These are phyloP conservation scores for Pyricularia grisea DNA, from an alignment of 2,329 filamentous ascomycete genomes.

Conservation along the genomic window DNA sequence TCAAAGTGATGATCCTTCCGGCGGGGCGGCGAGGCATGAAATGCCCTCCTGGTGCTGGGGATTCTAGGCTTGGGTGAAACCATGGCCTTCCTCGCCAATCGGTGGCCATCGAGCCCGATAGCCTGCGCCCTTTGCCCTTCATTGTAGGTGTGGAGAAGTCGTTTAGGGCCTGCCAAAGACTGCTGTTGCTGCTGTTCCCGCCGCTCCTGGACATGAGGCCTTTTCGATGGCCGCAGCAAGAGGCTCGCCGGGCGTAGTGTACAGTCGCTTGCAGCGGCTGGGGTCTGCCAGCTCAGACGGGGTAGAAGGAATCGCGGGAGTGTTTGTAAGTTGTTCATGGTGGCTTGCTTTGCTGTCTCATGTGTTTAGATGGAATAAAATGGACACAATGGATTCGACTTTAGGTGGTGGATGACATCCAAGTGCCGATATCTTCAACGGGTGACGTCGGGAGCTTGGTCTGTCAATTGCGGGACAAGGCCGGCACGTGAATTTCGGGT, in stretches of 20 bases:
- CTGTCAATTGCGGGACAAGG: constrained; percentile 1
- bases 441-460: constrained; percentile 1
- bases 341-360: constrained; percentile 6
- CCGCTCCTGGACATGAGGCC: not conserved
- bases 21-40: constrained; percentile 57
- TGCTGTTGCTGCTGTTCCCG: constrained; percentile 2
- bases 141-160: not conserved
- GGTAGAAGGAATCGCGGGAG: constrained; percentile 46
- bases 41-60: constrained; percentile 20
- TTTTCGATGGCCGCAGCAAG: not conserved
- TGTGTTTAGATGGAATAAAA: not conserved
- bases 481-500: not conserved
- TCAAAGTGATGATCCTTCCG: constrained; percentile 90
- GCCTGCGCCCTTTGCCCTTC: not conserved
- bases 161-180: not conserved
- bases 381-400: not conserved
- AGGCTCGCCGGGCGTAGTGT: not conserved
- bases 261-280: not conserved
- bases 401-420: not conserved
- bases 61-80: not conserved
- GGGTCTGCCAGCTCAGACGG: constrained; percentile 36
- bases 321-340: constrained; percentile 26
- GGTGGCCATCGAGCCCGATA: not conserved
- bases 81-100: not conserved
- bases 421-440: not conserved